These are phyloP conservation scores for Cucumis cinereus DNA, from an alignment of 306 rosid species.

Conservation along the genomic window DNA sequence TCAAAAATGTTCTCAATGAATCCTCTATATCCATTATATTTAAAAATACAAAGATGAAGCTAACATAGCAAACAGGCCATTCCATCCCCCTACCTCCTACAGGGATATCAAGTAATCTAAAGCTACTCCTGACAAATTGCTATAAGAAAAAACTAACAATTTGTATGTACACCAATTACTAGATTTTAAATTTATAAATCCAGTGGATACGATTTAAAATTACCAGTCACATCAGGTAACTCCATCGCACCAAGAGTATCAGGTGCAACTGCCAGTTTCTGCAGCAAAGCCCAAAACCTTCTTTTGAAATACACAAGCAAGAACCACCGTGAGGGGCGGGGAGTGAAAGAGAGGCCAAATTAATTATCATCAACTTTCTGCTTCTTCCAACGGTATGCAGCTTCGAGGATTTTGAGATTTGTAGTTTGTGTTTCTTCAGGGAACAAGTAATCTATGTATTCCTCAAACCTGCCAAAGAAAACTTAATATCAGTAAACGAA, in stretches of 20 bases:
- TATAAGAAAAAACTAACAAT: neutral
- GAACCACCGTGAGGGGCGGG: neutral
- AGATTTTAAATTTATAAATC: neutral
- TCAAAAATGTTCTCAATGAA: neutral
- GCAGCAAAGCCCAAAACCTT: neutral
- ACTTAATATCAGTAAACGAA: conserved; percentile 8
- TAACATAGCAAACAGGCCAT: neutral
- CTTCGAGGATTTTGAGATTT: conserved; percentile 82
- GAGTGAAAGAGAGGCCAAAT: neutral
- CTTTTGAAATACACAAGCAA: neutral
- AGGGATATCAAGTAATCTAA: neutral
- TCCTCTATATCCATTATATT: neutral
- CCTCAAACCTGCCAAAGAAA: conserved; percentile 59
- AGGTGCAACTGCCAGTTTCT: neutral
- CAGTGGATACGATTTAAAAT: neutral
- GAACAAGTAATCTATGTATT: conserved; percentile 64
- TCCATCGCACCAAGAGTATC: neutral
- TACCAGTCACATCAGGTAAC: neutral
- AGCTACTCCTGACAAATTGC: neutral
- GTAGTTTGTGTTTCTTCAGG: conserved; percentile 83
- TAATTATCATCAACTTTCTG: conserved; percentile 29
- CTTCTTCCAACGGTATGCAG: conserved; percentile 93
- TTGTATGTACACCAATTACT: neutral
- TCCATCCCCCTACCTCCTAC: neutral
- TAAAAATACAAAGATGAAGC: neutral